Evolutionary conservation across 1,139 yeast genomes (phyloP), one percentile per base, ranked within the genome.

Genomic region (Meyerozyma athensensis): DNA sequence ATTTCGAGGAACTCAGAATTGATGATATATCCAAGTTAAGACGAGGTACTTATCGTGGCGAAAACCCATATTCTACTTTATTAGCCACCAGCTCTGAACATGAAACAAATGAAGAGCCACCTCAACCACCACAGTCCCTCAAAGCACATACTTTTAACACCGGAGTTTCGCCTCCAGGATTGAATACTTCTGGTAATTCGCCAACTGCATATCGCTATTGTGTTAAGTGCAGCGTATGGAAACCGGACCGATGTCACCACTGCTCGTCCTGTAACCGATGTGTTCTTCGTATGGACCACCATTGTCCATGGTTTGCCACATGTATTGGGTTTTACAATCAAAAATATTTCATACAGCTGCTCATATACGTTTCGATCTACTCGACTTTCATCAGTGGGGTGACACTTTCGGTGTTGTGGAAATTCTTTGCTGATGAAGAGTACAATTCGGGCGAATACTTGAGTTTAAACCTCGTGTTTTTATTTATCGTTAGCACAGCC

Each of bases 321-420:
- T 92, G 98, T 57, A 77, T 94, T 39, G 98, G 98, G 0, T 83
- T 74, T 60, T 63, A 63, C 34, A 90, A 90, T 60, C 90, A 86
- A 52, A 85, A 86, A 60, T 77, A 66, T 52, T 90, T 87, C 54
- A 58, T 87, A 17, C 96, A 89, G 58, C 84, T 86, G 53, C 60
- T 92, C 39, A 34, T 70, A 8, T 83, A 84, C 53, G 67, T 78
- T 5, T 60, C 80, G 2, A 31, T 72, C 1, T 81, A 58, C 45
- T 44, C 79, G 44, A 66, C 79, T 6, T 37, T 61, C 2, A 43
- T 73, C 19, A 72, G 72, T 18, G 22, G 54, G 0, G 53, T 72
- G 2, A 56, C 81, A 0, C 54, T 71, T 1, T 40, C 45, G 14
- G 61, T 74, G 12, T 47, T 86, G 10, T 74, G 71, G 52, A 44